phyloP scores from a whole-genome alignment of 306 rosid species.

The Prunus persica region DNA sequence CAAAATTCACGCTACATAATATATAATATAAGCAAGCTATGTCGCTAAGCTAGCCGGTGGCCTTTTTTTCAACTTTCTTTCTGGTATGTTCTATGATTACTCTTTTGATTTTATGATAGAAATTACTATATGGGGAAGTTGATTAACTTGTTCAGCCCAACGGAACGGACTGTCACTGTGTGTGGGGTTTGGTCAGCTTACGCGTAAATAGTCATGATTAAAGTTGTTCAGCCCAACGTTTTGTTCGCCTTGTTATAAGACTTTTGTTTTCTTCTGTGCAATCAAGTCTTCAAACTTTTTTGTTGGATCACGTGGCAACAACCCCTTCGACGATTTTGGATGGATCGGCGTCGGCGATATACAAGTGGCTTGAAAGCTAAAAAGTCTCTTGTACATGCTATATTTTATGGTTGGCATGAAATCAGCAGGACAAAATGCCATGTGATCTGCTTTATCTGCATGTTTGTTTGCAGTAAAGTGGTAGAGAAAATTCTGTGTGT shows the following conservation, averaged over 20 bases:
- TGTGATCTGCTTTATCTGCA: conserved; percentile 4
- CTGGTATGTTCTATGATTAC: too few species aligned
- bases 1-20: too few species aligned
- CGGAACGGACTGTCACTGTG: too few species aligned
- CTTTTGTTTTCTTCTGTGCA: conserved; percentile 7
- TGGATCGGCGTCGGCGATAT: conserved; percentile 15
- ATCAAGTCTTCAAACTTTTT: conserved; percentile 1
- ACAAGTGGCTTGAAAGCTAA: background rate
- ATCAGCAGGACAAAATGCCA: conserved; percentile 22
- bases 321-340: conserved; percentile 10
- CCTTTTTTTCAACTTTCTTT: too few species aligned
- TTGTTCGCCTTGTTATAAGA: conserved; percentile 11
- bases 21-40: too few species aligned
- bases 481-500: background rate
- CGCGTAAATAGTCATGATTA: conserved; percentile 28
- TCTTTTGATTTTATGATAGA: background rate
- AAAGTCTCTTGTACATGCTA: background rate
- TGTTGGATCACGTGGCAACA: conserved; percentile 23
- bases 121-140: background rate
- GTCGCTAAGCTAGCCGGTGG: too few species aligned
- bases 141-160: background rate
- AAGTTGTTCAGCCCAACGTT: background rate
- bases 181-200: background rate
- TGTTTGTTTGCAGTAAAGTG: background rate
- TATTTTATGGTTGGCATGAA: conserved; percentile 27